Base-by-base conservation (phyloP, 2,329 filamentous ascomycete species). In the Fusarium nematophilum region DNA sequence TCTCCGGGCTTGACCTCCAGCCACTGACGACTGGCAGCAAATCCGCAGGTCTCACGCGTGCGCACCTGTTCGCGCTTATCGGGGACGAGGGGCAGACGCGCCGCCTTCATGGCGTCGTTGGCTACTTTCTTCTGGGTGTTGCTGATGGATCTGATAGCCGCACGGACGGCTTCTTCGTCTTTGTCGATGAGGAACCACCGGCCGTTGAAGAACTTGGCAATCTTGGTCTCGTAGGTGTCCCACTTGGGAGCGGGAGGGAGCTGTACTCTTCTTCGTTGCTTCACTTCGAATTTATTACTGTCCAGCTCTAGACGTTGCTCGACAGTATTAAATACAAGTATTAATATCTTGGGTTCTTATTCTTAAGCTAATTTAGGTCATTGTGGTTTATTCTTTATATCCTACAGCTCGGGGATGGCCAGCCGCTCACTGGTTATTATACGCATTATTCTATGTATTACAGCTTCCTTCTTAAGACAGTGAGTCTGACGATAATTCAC, bases 51-150 rank as follows among this genome's bases (percentile, higher is more conserved):
- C 7, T 64, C 59, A 2, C 38, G 59, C 4, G 30, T 37, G n/a
- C n/a, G n/a, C n/a, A n/a, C n/a, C 6, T 38, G 27, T 6, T 58
- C 17, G 2, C 58, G 54, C 37, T 60, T 63, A 14, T 65, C 62
- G 2, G 54, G 58, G 2, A 60, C 54, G 10, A 65, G 58, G 8
- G 45, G 14, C 9, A 63, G 36, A 3, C 17, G 30, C 13, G 50
- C 62, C 0, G 62, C 57, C 8, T 53, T 57, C 62, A 65, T 65
- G 10, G 65, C 58, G 6, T 65, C 60, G 14, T 63, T 65, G 37
- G 58, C 58, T 2, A 65, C 51, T 30, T 65, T 65, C 9, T 57
- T 53, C 50, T 59, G 48, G 13, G 65, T 63, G 2, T 30, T 36
- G 6, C 25, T 47, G 3, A 65, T 47, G 7, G 58, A 57, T 0